Evolutionary conservation across 306 rosid genomes (phyloP), one percentile per base, ranked within the genome.

Genomic region (Cicer cuneatum): DNA sequence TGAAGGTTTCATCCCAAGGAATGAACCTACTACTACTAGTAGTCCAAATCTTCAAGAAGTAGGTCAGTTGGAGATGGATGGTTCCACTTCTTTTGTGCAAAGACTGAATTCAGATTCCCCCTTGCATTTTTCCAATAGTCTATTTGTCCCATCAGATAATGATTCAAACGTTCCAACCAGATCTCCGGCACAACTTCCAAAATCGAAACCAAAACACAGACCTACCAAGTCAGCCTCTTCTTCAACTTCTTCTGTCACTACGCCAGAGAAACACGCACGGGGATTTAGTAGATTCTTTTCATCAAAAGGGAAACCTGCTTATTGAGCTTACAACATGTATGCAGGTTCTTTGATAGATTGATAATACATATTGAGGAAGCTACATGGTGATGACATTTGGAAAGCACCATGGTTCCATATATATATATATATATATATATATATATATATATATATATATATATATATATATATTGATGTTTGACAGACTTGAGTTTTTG

Each of bases 221-320:
- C 81, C 98, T 8, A 85, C 97, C 43, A 92, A 87, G 69, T 89
- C 99, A 35, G 78, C 85, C 76, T 88, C 99, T 15, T 93, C 92
- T 7, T 83, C 92, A 13, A 86, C 91, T 45, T 88, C 93, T 63
- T 80, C 90, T 3, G 78, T 85, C 75, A 86, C 96, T 15, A 89
- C 99, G 8, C 98, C 98, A 4, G 99, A 95, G 89, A 95, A 92
- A 72, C 92, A 92, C 19, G 72, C 86, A 1, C 83, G 96, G 8
- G 98, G 97, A 21, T 87, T 95, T 66, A 95, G 96, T 83, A 85
- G 99, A 85, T 95, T 95, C 93, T 95, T 95, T 74, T 92, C 98
- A 73, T 76, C 99, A 2, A 95, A 92, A 82, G 92, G 85, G 62
- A 90, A 90, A 82, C 87, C 80, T 7, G 73, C 85, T 65, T 87